A percentile compares a stretch with the other conserved stretches of the same genome.
Conservation (phyloP, 1,139 yeast species). For the Sugiyamaella novakii region DNA sequence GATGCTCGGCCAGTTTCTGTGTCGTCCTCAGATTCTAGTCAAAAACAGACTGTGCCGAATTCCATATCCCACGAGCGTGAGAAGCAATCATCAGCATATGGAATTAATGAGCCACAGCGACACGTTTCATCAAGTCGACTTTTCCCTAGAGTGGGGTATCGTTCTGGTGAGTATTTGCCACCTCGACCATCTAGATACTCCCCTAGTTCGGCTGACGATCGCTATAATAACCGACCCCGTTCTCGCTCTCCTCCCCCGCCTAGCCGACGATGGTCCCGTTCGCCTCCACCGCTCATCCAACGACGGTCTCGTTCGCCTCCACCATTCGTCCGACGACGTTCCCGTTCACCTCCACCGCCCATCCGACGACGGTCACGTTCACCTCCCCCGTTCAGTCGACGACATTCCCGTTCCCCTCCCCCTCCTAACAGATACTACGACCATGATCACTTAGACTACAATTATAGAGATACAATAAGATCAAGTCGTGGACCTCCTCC, state of each 20-base stretch:
- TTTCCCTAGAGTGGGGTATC: not conserved
- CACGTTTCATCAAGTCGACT: no score
- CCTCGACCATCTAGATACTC: slow-evolving; percentile 1
- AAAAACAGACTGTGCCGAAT: no score
- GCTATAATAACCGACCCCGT: not conserved
- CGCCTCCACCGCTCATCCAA: not conserved
- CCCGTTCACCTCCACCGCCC: not conserved
- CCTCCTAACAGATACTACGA: no score
- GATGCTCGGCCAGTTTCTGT: no score
- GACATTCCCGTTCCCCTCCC: no score
- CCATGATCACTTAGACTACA: no score
- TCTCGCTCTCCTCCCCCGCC: not conserved
- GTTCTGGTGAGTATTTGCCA: not conserved
- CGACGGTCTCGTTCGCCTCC: no score
- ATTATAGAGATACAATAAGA: no score
- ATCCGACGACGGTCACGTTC: not conserved
- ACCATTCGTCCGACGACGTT: not conserved
- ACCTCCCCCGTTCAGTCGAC: not conserved
- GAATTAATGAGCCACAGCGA: no score
- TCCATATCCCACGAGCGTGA: no score
- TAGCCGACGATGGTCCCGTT: not conserved
- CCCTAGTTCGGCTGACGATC: not conserved
- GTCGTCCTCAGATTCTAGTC: no score
- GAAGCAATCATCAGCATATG: no score
- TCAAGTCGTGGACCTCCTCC: not conserved